A percentile compares a stretch with the other conserved stretches of the same genome.
Conservation (phyloP, 306 rosid genomes). For the Arachis stenosperma region DNA sequence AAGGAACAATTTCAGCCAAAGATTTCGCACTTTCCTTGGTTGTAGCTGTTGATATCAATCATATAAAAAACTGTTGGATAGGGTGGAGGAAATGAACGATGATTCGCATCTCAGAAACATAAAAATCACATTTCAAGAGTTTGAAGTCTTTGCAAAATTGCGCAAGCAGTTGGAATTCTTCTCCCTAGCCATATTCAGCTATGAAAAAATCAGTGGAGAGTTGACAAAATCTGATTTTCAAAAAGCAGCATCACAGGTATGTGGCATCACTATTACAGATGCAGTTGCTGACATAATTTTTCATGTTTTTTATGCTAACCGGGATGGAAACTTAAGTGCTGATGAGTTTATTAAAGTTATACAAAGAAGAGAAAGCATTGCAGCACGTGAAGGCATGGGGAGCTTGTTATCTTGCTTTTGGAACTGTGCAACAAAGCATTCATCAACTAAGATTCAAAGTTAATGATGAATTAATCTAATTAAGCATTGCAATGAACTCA, state of each 20-base stretch:
- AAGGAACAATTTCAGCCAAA: conserved; percentile 69
- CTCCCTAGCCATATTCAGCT: conserved; percentile 76
- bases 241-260: conserved; percentile 82
- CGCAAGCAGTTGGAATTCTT: conserved; percentile 62
- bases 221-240: conserved; percentile 74
- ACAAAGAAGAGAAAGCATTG: conserved; percentile 52
- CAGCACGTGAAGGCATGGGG: conserved; percentile 38
- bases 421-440: conserved; percentile 53
- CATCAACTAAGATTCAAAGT: conserved; percentile 44
- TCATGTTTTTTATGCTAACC: conserved; percentile 69
- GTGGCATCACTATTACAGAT: conserved; percentile 58
- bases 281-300: conserved; percentile 71
- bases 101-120: conserved; percentile 42
- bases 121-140: conserved; percentile 64
- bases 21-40: conserved; percentile 82
- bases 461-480: conserved; percentile 22
- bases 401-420: conserved; percentile 62
- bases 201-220: conserved; percentile 69
- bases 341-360: conserved; percentile 66
- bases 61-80: conserved; percentile 65
- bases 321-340: conserved; percentile 65
- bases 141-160: conserved; percentile 63
- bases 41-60: conserved; percentile 74
- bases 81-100: conserved; percentile 55
- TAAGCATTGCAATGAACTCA: conserved; percentile 1